Conservation (phyloP, 495 filamentous ascomycete genomes). For the Bryoglossum gracile region DNA sequence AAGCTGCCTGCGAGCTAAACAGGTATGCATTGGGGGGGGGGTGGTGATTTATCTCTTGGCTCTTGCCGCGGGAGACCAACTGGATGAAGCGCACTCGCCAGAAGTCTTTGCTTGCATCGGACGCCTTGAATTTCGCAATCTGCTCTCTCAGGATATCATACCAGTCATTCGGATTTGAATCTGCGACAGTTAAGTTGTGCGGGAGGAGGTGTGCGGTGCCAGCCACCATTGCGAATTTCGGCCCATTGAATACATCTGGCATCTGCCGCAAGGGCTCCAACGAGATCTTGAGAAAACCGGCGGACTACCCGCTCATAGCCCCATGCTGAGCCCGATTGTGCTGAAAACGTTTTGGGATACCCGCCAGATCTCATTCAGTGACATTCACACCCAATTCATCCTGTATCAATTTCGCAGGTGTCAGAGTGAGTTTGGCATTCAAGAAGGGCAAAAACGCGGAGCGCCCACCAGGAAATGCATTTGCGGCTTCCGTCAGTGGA, state of each 20-base stretch:
- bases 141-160: background rate
- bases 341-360: background rate
- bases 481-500: background rate
- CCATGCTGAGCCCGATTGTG: background rate
- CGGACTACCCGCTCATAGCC: background rate
- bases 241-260: slow-evolving; percentile 3
- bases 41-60: background rate
- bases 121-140: background rate
- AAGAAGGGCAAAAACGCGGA: background rate
- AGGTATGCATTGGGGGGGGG: background rate
- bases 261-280: background rate
- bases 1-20: background rate
- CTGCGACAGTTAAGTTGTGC: background rate
- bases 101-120: background rate
- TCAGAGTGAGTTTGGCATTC: background rate
- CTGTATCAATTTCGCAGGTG: background rate
- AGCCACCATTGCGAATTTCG: slow-evolving; percentile 4
- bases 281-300: background rate
- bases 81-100: slow-evolving; percentile 1
- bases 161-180: background rate
- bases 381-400: slow-evolving; percentile 1
- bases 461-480: slow-evolving; percentile 1
- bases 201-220: background rate
- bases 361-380: too few species aligned
- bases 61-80: background rate